phyloP scores from a whole-genome alignment of 1,139 yeast genomes.

The Lodderomyces orthopsilosis region DNA sequence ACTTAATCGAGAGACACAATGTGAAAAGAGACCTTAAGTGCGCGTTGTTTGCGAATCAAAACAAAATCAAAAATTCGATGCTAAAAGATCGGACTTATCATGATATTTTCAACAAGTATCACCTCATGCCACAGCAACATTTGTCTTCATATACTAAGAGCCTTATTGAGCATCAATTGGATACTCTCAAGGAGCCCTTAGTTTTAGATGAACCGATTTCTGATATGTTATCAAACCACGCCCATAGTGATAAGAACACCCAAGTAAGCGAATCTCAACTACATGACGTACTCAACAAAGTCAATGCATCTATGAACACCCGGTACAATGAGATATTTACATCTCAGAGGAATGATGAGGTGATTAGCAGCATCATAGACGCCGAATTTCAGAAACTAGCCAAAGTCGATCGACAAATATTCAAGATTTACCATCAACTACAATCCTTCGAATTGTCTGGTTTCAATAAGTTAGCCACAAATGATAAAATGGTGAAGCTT shows the following conservation, averaged over 20 bases:
- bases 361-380: constrained; percentile 35
- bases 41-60: too few relatives aligned
- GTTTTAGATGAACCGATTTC: constrained; percentile 16
- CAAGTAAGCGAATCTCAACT: constrained; percentile 21
- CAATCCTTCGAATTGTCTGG: constrained; percentile 33
- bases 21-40: too few relatives aligned
- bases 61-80: too few relatives aligned
- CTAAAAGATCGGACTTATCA: too few relatives aligned
- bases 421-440: constrained; percentile 21
- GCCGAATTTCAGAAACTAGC: constrained; percentile 30
- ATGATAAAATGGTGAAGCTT: constrained; percentile 11
- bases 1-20: too few relatives aligned
- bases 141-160: too few relatives aligned
- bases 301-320: constrained; percentile 28
- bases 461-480: constrained; percentile 14
- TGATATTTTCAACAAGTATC: too few relatives aligned
- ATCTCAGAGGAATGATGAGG: constrained; percentile 33
- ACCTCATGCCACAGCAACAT: too few relatives aligned
- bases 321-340: constrained; percentile 27
- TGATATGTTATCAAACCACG: constrained; percentile 16
- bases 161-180: constrained; percentile 18
- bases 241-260: not conserved
- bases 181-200: constrained; percentile 25
- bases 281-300: constrained; percentile 23
- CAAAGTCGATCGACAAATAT: constrained; percentile 27